Base-by-base conservation (phyloP, 352 stramenopile genomes). In the Phytopythium kandeliae region DNA sequence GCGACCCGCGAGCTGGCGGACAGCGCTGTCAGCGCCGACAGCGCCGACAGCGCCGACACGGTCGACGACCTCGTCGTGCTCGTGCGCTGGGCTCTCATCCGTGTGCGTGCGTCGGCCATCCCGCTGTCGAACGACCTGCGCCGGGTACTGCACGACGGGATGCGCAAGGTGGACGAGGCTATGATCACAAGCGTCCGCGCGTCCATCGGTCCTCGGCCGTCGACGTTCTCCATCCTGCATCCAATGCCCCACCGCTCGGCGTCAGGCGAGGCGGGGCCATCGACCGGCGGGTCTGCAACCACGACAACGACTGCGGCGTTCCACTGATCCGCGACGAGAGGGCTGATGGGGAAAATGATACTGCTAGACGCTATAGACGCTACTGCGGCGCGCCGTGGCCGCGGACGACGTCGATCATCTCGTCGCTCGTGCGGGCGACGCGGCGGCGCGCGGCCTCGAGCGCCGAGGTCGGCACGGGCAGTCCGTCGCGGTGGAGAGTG, bases 161-260 rank as follows among this genome's bases (percentile, higher is more conserved):
- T 68, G 7, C 58, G 68, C 17, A 61, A 65, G 36, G 53, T 71
- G 30, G 63, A 57, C 19, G 59, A 67, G 24, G 63, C 59, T 1
- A 68, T 71, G 63, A 54, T 71, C 15, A 67, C 62, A 33, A 63
- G 65, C 25, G 59, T 68, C 26, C 58, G 49, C 51, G 28, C 45
- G 45, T 51, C 45, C 28, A 51, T 51, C 45, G 45, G 45, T 2
- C 45, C 45, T n/a, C 45, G 45, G 16, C 30, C 28, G 19, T 41
- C 45, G 19, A 17, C 45, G n/a, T 42, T 51, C 45, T 40, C 45
- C n/a, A 51, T 51, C 33, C 30, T 51, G 26, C 45, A 51, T 22
- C 45, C 45, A 13, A 21, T 26, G 15, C 28, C 30, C 10, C 45
- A 51, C 11, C 25, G 26, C 17, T 22, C 43, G 6, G 12, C 37